Evolutionary conservation across 495 filamentous ascomycete genomes (phyloP), one percentile per base, ranked within the genome.

Genomic region (Echria macrotheca): DNA sequence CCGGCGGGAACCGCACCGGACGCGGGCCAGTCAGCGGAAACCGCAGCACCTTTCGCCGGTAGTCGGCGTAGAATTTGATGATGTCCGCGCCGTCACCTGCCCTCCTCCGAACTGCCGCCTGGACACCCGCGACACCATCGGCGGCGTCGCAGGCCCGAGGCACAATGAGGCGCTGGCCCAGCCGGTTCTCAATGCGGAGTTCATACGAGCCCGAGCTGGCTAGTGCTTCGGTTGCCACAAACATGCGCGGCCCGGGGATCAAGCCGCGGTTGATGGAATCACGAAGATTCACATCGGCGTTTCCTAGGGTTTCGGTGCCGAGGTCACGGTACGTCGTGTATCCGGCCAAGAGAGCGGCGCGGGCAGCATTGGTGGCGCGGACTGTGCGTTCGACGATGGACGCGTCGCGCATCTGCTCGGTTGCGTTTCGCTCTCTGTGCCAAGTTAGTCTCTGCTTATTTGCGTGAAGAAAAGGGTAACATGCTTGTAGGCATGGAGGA

Each of bases 271-370:
- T 76, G 54, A 79, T 66, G 24, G 58, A 74, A 44, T 72, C 65
- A 9, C 69, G 58, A 10, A 73, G 54, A 48, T 60, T 62, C 23
- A 65, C 66, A 50, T 80, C 76, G 17, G 69, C 67, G 28, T 64
- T 63, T 14, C 59, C 58, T 3, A 78, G 58, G 0, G 67, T 65
- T 55, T 78, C 77, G 15, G 70, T 74, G 9, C 76, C 77, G 1
- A 80, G 67, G 51, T 78, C 75, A 18, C 76, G 69, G 58, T 76
- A 78, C 6, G 76, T 78, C 2, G 74, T 78, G 60, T 72, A 78
- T 21, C 76, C 75, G 1, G 75, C 74, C 24, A 76, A 61, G n/a
- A 80, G 53, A 2, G 72, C 75, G 14, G 65, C 60, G 29, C 63
- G 68, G 39, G 64, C 72, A 54, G 78, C 72, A 42, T 75, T 76